These are phyloP conservation scores for Harringtonia aguacate DNA, from an alignment of 2,329 filamentous ascomycete genomes.

Conservation along the genomic window DNA sequence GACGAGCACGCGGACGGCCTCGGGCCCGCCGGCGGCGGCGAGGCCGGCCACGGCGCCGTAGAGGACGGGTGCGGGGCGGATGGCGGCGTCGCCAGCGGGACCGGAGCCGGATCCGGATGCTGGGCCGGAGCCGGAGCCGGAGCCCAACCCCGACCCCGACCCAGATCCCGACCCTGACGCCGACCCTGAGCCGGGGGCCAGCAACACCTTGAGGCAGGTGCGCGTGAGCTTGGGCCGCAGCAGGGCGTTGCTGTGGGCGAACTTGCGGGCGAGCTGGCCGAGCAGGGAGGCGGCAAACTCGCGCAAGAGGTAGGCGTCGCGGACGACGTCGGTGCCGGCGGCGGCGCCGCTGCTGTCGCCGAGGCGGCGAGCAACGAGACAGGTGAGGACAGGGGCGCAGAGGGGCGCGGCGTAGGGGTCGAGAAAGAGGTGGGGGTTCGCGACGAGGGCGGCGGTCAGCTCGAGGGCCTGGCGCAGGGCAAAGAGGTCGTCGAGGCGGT, in stretches of 20 bases:
- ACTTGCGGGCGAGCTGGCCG: conserved; percentile 68
- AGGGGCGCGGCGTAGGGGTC: conserved; percentile 54
- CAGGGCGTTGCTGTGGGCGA: conserved; percentile 67
- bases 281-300: conserved; percentile 78
- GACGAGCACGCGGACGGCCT: conserved; percentile 45
- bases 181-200: too few relatives aligned
- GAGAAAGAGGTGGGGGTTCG: conserved; percentile 70
- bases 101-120: too few relatives aligned
- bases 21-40: conserved; percentile 59
- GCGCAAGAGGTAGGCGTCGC: conserved; percentile 67
- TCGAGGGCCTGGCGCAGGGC: conserved; percentile 88
- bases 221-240: conserved; percentile 81
- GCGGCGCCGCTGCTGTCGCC: conserved; percentile 33
- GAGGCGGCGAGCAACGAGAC: conserved; percentile 73
- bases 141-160: too few relatives aligned
- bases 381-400: conserved; percentile 82
- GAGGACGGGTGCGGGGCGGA: conserved; percentile 68
- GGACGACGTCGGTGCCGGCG: conserved; percentile 38
- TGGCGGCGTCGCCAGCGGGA: too few relatives aligned
- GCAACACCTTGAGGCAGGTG: conserved; percentile 86
- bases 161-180: too few relatives aligned
- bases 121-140: too few relatives aligned
- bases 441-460: conserved; percentile 71
- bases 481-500: conserved; percentile 83
- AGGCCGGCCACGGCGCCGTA: conserved; percentile 83